Evolutionary conservation across 192 early-diverging fungal genomes (phyloP).

Genomic region (Podila epicladia): DNA sequence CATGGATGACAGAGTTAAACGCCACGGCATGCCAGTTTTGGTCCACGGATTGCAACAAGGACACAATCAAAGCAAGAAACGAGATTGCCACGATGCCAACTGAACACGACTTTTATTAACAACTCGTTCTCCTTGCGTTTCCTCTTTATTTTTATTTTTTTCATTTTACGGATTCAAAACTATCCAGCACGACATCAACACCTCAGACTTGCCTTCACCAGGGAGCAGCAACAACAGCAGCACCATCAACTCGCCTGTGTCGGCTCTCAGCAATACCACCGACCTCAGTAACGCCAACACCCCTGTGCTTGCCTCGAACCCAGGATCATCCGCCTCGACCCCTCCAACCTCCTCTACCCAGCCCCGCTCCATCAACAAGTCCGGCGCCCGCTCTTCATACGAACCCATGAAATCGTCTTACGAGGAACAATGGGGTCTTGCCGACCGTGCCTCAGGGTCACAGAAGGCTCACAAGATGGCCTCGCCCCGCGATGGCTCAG

Average conservation of each 20-base stretch:
- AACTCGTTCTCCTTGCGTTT: background rate
- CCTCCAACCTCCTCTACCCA: constrained; percentile 4
- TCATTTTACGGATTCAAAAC: too few species aligned
- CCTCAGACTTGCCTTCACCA: constrained; percentile 44
- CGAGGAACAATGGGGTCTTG: constrained; percentile 55
- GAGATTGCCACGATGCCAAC: background rate
- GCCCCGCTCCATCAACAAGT: constrained; percentile 27
- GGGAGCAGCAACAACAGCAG: constrained; percentile 36
- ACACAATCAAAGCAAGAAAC: background rate
- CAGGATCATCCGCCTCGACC: background rate
- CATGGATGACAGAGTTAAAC: too few species aligned
- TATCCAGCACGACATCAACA: constrained; percentile 36
- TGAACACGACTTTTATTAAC: background rate
- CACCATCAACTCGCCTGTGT: constrained; percentile 30
- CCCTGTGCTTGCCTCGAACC: background rate
- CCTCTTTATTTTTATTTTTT: constrained; percentile 1
- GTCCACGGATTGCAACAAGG: background rate
- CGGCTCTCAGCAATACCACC: constrained; percentile 44
- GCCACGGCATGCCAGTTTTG: too few species aligned
- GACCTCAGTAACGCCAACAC: constrained; percentile 21
- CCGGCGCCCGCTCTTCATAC: constrained; percentile 53
- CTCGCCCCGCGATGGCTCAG: constrained; percentile 36
- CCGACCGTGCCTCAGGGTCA: constrained; percentile 8
- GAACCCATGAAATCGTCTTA: constrained; percentile 63
- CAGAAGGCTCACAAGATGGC: constrained; percentile 28